Base-by-base conservation (phyloP, 345 rosid genomes). In the Draba incana region DNA sequence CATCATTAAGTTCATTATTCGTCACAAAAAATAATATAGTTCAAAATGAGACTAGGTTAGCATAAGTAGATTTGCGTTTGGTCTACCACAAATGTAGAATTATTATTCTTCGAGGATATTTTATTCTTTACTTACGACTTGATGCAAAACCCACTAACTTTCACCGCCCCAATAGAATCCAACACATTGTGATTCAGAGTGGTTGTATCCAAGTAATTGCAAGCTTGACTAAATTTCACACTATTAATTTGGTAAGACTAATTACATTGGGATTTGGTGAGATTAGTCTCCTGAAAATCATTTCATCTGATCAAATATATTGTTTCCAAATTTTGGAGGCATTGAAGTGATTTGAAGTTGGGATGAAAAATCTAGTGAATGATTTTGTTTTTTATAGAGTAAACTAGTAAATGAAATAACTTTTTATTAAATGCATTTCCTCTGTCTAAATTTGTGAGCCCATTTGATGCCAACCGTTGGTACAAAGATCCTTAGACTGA, bases 61-160 rank as follows among this genome's bases (percentile, higher is more conserved):
- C 33, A 45, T n/a, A 38, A 46, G 57, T 69, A 61, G 70, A 70
- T 56, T 57, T 63, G 68, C 2, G 72, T 68, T 47, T 50, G 57
- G 76, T 68, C 75, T 57, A 75, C 75, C 70, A 64, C 62, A 56
- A 64, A 57, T 57, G 75, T 69, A 49, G 75, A 69, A 62, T 52
- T 69, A 62, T 52, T 69, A 75, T 70, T 75, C 63, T 33, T 64
- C 23, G 63, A 60, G 68, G 66, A 53, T 74, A 53, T 64, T 74
- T 74, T 74, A 60, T 74, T 74, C 73, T 53, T 67, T 60, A 67
- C 73, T 74, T 74, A 60, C 37, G 73, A 38, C 52, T 74, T 37
- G 73, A 74, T 52, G 63, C 49, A 53, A 67, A 73, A 45, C 57
- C 77, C 77, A 74, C 78, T 74, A 74, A 53, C 70, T 75, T 64